phyloP scores from a whole-genome alignment of 2,329 filamentous ascomycete genomes.

The Fusarium robinianum region DNA sequence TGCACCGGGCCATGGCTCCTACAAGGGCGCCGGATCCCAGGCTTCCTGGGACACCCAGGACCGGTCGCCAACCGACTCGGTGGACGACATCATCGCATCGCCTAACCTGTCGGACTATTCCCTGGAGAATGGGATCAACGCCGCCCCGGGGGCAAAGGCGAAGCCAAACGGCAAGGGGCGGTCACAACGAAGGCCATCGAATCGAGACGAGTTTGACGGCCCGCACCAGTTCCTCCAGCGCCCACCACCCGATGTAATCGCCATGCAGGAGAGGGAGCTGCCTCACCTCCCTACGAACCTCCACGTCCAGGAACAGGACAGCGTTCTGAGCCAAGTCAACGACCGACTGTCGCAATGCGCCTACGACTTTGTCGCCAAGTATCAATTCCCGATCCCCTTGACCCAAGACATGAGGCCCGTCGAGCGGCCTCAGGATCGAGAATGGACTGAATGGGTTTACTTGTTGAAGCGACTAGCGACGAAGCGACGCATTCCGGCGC shows the following conservation, averaged over 20 bases:
- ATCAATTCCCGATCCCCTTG: conserved; percentile 85
- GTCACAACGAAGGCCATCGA: conserved; percentile 71
- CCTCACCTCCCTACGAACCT: conserved; percentile 83
- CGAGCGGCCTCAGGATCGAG: conserved; percentile 73
- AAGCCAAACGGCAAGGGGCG: conserved; percentile 55
- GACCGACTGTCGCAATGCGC: conserved; percentile 83
- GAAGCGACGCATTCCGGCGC: conserved; percentile 81
- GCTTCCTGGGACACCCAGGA: conserved; percentile 55
- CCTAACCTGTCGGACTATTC: conserved; percentile 65
- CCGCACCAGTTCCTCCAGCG: conserved; percentile 80
- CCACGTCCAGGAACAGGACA: conserved; percentile 82
- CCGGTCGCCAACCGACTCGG: conserved; percentile 60
- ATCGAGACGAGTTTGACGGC: conserved; percentile 88
- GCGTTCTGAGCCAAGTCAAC: conserved; percentile 78
- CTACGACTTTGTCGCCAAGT: conserved; percentile 89
- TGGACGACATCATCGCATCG: conserved; percentile 63
- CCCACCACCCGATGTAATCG: conserved; percentile 71
- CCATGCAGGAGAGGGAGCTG: conserved; percentile 77
- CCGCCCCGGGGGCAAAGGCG: conserved; percentile 47
- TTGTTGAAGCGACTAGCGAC: conserved; percentile 83
- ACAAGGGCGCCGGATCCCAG: conserved; percentile 48
- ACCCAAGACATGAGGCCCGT: conserved; percentile 81
- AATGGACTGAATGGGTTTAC: conserved; percentile 93
- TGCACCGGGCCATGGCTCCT: conserved; percentile 41
- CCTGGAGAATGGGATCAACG: conserved; percentile 54